A percentile compares a stretch with the other conserved stretches of the same genome.
These are phyloP conservation scores for Santalum album DNA, from an alignment of 164 flowering plant species.

Conservation along the genomic window DNA sequence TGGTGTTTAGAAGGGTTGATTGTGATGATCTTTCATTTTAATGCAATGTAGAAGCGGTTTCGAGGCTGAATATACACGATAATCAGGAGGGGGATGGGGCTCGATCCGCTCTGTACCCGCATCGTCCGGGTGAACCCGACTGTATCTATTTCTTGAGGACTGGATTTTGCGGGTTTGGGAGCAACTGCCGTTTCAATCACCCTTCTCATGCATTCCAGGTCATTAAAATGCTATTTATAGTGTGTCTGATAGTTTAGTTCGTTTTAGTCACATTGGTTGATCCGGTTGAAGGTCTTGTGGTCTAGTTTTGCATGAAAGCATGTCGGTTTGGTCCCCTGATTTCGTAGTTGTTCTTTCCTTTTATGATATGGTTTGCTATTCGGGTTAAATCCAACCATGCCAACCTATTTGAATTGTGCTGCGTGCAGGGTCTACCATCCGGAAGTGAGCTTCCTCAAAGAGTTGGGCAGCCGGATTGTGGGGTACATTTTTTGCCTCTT, in stretches of 20 bases:
- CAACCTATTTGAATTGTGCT: neutral
- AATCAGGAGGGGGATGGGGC: constrained; percentile 25
- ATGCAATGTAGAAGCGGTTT: constrained; percentile 32
- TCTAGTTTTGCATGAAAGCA: neutral
- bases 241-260: neutral
- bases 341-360: too few species aligned
- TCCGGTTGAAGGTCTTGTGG: neutral
- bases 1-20: neutral
- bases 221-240: neutral
- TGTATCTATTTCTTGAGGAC: constrained; percentile 57
- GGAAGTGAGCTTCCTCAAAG: constrained; percentile 67
- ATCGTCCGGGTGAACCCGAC: constrained; percentile 65
- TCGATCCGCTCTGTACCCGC: constrained; percentile 33
- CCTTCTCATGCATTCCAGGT: constrained; percentile 42
- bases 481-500: constrained; percentile 27
- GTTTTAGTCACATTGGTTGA: neutral
- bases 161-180: constrained; percentile 68
- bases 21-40: neutral
- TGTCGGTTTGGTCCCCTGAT: neutral
- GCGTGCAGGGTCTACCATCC: constrained; percentile 31
- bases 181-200: constrained; percentile 56
- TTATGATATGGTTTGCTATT: neutral
- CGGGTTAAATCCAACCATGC: neutral
- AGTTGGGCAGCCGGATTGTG: constrained; percentile 75
- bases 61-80: constrained; percentile 36